These are phyloP conservation scores for Cladosporium austrohemisphaericum DNA, from an alignment of 2,329 filamentous ascomycete genomes.

Conservation along the genomic window DNA sequence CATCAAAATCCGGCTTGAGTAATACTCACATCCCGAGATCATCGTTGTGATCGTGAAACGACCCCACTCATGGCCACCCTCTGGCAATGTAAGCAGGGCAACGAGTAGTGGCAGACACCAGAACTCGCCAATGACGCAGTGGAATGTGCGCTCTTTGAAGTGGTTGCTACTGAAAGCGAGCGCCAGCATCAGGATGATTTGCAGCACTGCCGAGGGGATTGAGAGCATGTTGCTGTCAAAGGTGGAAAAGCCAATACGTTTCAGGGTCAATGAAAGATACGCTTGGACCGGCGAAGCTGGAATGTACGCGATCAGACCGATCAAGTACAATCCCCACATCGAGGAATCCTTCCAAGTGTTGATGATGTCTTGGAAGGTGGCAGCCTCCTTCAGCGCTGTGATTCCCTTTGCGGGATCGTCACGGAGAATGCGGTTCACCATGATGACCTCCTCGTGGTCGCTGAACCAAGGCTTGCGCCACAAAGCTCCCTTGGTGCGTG, in stretches of 20 bases:
- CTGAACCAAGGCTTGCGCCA: slow-evolving; percentile 64
- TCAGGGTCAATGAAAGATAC: slow-evolving; percentile 17
- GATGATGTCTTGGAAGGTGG: slow-evolving; percentile 18
- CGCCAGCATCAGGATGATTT: slow-evolving; percentile 52
- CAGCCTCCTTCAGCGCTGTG: slow-evolving; percentile 41
- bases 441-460: slow-evolving; percentile 64
- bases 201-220: slow-evolving; percentile 40
- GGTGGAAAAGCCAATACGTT: slow-evolving; percentile 23
- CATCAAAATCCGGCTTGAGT: slow-evolving; percentile 37
- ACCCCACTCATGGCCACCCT: slow-evolving; percentile 35
- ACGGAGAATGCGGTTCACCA: slow-evolving; percentile 62
- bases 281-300: slow-evolving; percentile 41
- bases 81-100: slow-evolving; percentile 35
- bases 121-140: slow-evolving; percentile 40
- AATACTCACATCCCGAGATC: slow-evolving; percentile 27
- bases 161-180: slow-evolving; percentile 49
- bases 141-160: slow-evolving; percentile 51
- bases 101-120: slow-evolving; percentile 42
- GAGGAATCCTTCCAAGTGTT: slow-evolving; percentile 5
- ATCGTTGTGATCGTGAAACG: slow-evolving; percentile 38
- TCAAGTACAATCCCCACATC: slow-evolving; percentile 21
- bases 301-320: slow-evolving; percentile 20
- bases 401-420: slow-evolving; percentile 60
- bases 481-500: slow-evolving; percentile 57
- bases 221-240: slow-evolving; percentile 43